phyloP scores from a whole-genome alignment of 768 basidiomycete genomes.

The Collybiopsis confluens region DNA sequence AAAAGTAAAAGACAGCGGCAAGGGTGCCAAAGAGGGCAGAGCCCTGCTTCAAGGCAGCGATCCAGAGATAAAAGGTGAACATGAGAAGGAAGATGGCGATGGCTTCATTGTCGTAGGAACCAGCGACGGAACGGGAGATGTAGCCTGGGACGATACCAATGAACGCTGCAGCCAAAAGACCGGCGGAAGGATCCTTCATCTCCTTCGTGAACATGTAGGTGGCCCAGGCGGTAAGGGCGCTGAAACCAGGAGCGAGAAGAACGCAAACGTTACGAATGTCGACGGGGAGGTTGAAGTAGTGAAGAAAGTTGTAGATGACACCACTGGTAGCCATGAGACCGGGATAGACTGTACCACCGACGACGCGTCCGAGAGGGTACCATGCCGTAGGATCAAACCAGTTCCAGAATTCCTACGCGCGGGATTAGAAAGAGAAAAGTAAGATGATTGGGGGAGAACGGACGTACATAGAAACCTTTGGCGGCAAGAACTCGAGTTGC shows the following conservation, averaged over 20 bases:
- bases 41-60: constrained; percentile 91
- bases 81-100: constrained; percentile 99
- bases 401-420: constrained; percentile 93
- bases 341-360: constrained; percentile 97
- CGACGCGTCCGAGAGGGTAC: constrained; percentile 98
- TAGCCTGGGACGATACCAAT: constrained; percentile 98
- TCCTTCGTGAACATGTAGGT: constrained; percentile 99
- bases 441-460: background rate
- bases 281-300: constrained; percentile 87
- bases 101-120: constrained; percentile 99
- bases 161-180: constrained; percentile 95
- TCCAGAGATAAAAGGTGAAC: constrained; percentile 98
- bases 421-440: background rate
- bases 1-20: constrained; percentile 96
- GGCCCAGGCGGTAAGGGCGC: constrained; percentile 93
- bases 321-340: constrained; percentile 98
- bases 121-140: constrained; percentile 97
- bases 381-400: constrained; percentile 99
- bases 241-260: constrained; percentile 93
- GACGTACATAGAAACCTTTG: constrained; percentile 90
- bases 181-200: constrained; percentile 92
- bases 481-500: constrained; percentile 88
- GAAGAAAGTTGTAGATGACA: constrained; percentile 90
- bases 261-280: constrained; percentile 98
- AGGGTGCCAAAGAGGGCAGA: constrained; percentile 88